Evolutionary conservation across 1,284 basidiomycete genomes (phyloP), one percentile per base, ranked within the genome.

Genomic region (Athelia sp.): DNA sequence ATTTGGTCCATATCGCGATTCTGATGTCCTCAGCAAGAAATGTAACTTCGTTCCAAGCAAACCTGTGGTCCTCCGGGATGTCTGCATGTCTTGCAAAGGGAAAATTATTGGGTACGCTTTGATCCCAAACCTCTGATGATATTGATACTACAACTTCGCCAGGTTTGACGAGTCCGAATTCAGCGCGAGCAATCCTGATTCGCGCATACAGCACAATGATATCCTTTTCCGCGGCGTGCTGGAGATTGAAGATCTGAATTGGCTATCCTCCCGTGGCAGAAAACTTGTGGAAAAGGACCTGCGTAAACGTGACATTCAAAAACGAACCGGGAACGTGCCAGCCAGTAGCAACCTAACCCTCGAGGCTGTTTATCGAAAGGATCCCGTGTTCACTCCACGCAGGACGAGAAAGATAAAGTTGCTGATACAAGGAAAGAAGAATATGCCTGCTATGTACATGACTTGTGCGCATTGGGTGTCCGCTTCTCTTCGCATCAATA

Each of bases 91-190:
- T 10, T 44, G 43, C 19, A 21, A 4, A 4, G 24, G 24, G 4
- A 6, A 23, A 4, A 22, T 26, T n/a, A 44, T 44, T 44, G 43
- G 43, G 43, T 44, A 21, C 14, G 43, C 17, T n/a, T n/a, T 26
- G 4, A 15, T 23, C 15, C 17, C n/a, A 22, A 9, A 4, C 43
- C 4, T 44, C 10, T n/a, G 18, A 4, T 4, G 15, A 8, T 9
- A n/a, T 26, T 21, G 15, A n/a, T n/a, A n/a, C 24, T 23, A 22
- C 9, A 21, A 44, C 8, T 4, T 10, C 15, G 10, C 18, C 43
- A 44, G 43, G 15, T 44, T 44, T 21, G 43, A 44, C 22, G 43
- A 44, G 23, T 8, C 43, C 4, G 43, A 44, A 26, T 44, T 26
- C 19, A 21, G 36, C 15, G 15, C n/a, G 4, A 17, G 8, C 15